Evolutionary conservation across 148 eudicot genomes (phyloP).

Genomic region (Persicaria tinctoria): DNA sequence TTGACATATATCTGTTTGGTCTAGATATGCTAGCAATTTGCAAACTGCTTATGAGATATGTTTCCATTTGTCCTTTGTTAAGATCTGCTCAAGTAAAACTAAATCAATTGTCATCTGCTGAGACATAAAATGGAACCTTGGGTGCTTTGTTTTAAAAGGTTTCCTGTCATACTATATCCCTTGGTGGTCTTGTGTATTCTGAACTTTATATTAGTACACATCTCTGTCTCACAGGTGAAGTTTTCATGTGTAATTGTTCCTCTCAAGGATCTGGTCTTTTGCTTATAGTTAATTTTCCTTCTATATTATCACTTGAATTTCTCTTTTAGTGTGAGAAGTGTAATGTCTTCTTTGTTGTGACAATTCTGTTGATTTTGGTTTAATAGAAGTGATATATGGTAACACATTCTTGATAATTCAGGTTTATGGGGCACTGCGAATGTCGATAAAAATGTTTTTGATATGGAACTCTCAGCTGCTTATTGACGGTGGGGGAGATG

Average conservation of each 20-base stretch:
- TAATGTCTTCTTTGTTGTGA: neutral
- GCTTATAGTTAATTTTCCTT: no score
- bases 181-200: no score
- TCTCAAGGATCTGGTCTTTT: no score
- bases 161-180: no score
- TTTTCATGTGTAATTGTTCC: no score
- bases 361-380: conserved; percentile 2
- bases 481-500: conserved; percentile 84
- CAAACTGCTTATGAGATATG: neutral
- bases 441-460: conserved; percentile 93
- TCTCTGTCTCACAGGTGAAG: no score
- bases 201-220: no score
- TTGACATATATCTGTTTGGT: neutral
- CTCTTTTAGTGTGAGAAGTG: neutral
- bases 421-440: conserved; percentile 98
- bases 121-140: no score
- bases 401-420: conserved; percentile 20
- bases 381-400: neutral
- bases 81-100: no score
- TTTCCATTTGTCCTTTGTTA: neutral
- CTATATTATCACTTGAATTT: neutral
- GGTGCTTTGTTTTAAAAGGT: no score
- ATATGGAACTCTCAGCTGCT: conserved; percentile 95
- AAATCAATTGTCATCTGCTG: no score
- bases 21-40: neutral